Conservation (phyloP, 805 yeast genomes). For the Wickerhamomyces bovis region DNA sequence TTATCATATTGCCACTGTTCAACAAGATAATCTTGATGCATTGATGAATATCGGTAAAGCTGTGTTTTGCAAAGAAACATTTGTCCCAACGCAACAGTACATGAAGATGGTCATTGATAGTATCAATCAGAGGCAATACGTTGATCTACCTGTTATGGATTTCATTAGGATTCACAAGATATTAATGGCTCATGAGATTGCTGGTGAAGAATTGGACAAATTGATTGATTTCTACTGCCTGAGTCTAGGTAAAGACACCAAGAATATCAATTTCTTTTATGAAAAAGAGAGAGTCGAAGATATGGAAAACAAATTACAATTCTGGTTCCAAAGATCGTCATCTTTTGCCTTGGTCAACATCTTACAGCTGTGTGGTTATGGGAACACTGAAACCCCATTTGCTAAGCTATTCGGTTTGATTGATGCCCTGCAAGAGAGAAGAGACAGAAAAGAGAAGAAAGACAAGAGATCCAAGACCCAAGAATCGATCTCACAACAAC, state of each 20-base stretch:
- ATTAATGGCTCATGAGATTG: constrained; percentile 23
- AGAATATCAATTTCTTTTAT: constrained; percentile 56
- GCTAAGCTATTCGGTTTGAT: constrained; percentile 69
- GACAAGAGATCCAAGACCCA: constrained; percentile 29
- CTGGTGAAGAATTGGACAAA: constrained; percentile 38
- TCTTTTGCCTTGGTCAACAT: constrained; percentile 73
- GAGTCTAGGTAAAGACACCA: constrained; percentile 37
- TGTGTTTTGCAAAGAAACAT: constrained; percentile 75
- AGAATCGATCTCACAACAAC: neutral
- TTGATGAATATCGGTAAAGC: constrained; percentile 74
- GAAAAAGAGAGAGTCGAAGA: constrained; percentile 28
- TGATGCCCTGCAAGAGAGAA: constrained; percentile 64
- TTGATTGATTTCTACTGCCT: constrained; percentile 5
- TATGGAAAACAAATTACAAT: constrained; percentile 36
- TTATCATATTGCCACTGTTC: constrained; percentile 85
- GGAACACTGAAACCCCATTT: constrained; percentile 69
- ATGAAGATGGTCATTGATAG: constrained; percentile 73
- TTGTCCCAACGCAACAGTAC: constrained; percentile 77
- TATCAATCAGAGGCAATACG: constrained; percentile 51
- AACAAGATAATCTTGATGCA: constrained; percentile 64
- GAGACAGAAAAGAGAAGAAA: constrained; percentile 64
- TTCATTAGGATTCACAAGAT: constrained; percentile 25
- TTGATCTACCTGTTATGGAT: constrained; percentile 29
- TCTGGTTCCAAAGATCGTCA: constrained; percentile 74
- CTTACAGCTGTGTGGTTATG: constrained; percentile 71